A percentile compares a stretch with the other conserved stretches of the same genome.
Conservation (phyloP, 176 grass and related monocot species). For the Avena atlantica region DNA sequence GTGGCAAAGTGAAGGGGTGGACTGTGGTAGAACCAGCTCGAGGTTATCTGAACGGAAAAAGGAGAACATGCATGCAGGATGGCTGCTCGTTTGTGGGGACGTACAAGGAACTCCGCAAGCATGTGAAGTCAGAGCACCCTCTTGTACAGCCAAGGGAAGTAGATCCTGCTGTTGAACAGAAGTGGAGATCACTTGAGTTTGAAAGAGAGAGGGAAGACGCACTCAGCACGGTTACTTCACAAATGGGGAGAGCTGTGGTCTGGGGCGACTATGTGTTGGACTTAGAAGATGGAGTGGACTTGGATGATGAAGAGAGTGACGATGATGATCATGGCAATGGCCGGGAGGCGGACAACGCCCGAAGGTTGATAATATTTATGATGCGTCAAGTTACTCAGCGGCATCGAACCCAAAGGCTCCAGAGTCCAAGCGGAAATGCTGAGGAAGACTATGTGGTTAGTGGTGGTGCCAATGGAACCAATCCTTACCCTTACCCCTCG, state of each 20-base stretch:
- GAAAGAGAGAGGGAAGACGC: conserved; percentile 91
- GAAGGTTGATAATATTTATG: conserved; percentile 79
- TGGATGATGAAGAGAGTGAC: conserved; percentile 65
- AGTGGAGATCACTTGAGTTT: conserved; percentile 87
- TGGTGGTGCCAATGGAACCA: conserved; percentile 42
- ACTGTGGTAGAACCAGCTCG: conserved; percentile 90
- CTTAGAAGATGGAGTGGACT: conserved; percentile 55
- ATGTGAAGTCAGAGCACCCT: conserved; percentile 84
- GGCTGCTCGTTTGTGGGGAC: conserved; percentile 81
- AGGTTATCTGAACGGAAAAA: conserved; percentile 81
- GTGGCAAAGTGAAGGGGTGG: conserved; percentile 97
- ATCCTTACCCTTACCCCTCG: conserved; percentile 53
- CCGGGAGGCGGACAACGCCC: conserved; percentile 51
- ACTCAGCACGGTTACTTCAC: conserved; percentile 83
- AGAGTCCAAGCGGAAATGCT: conserved; percentile 34
- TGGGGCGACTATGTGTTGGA: conserved; percentile 86
- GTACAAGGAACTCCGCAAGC: conserved; percentile 91
- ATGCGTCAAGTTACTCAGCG: conserved; percentile 77
- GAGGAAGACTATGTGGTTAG: conserved; percentile 45
- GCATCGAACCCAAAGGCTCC: conserved; percentile 65
- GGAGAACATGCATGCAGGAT: conserved; percentile 94
- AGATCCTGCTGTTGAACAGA: conserved; percentile 80
- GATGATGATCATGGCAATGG: conserved; percentile 52
- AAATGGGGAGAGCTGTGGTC: conserved; percentile 84
- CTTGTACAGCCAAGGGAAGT: conserved; percentile 80